phyloP scores from a whole-genome alignment of 495 filamentous ascomycete species.

The Cladorrhinum samala region DNA sequence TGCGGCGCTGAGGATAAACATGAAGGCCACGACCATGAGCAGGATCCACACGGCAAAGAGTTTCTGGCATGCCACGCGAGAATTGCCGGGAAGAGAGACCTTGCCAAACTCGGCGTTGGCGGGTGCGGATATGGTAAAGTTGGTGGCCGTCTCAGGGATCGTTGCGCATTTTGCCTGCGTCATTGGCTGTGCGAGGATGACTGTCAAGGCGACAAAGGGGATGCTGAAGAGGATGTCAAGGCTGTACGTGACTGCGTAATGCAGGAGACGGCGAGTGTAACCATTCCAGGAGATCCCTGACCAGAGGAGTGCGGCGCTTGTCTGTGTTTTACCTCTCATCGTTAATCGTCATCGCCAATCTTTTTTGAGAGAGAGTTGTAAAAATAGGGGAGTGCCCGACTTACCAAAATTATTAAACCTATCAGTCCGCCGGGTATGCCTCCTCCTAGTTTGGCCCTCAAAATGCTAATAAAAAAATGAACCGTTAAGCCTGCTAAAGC shows the following conservation, averaged over 20 bases:
- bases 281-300: slow-evolving; percentile 67
- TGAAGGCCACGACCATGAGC: slow-evolving; percentile 3
- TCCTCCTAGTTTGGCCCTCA: background rate
- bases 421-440: background rate
- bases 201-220: slow-evolving; percentile 62
- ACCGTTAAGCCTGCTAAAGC: slow-evolving; percentile 4
- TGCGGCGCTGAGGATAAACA: slow-evolving; percentile 10
- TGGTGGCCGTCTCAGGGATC: background rate
- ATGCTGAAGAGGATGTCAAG: slow-evolving; percentile 63
- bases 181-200: slow-evolving; percentile 69
- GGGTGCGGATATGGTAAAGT: background rate
- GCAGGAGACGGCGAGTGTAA: slow-evolving; percentile 68
- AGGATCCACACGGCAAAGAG: slow-evolving; percentile 13
- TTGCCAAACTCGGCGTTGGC: background rate
- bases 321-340: slow-evolving; percentile 38
- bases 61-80: slow-evolving; percentile 6
- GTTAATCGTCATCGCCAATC: no score
- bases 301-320: slow-evolving; percentile 71
- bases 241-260: slow-evolving; percentile 59
- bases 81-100: slow-evolving; percentile 1
- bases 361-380: no score
- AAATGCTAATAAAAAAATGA: slow-evolving; percentile 5
- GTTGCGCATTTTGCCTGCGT: background rate
- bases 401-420: slow-evolving; percentile 6
- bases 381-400: background rate